These are phyloP conservation scores for Scorias spongiosa DNA, from an alignment of 2,329 filamentous ascomycete species.

Conservation along the genomic window DNA sequence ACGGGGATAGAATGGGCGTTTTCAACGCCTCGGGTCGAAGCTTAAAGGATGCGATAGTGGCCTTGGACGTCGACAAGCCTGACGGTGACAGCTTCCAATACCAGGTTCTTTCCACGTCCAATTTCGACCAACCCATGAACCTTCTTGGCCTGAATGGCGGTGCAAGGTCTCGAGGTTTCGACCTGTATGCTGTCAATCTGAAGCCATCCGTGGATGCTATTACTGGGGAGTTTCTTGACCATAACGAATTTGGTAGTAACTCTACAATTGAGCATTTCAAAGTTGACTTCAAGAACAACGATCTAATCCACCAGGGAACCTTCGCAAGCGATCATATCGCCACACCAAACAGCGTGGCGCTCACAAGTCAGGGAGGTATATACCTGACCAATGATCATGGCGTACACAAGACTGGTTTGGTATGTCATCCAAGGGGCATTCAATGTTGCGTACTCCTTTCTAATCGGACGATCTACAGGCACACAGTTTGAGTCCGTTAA, in stretches of 20 bases:
- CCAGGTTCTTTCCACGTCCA: slow-evolving; percentile 5
- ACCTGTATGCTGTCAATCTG: slow-evolving; percentile 8
- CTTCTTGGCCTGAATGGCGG: slow-evolving; percentile 8
- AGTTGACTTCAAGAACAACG: slow-evolving; percentile 1
- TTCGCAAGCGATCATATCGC: slow-evolving; percentile 6
- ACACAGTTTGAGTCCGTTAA: slow-evolving; percentile 5
- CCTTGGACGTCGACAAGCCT: slow-evolving; percentile 9
- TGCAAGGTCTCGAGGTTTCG: slow-evolving; percentile 2
- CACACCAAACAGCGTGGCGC: slow-evolving; percentile 10
- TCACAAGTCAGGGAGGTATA: slow-evolving; percentile 3
- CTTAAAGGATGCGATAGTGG: slow-evolving; percentile 9
- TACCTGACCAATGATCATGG: slow-evolving; percentile 13
- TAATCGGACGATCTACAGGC: not conserved
- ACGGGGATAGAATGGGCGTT: slow-evolving; percentile 1
- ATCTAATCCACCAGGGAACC: slow-evolving; percentile 5
- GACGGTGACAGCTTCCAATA: slow-evolving; percentile 7
- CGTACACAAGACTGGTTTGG: slow-evolving; percentile 5
- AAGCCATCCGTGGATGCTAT: slow-evolving; percentile 5
- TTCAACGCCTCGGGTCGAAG: slow-evolving; percentile 8
- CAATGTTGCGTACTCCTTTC: not conserved
- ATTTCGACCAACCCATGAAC: slow-evolving; percentile 7
- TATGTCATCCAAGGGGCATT: not conserved
- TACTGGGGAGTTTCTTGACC: slow-evolving; percentile 5
- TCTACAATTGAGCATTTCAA: slow-evolving; percentile 9
- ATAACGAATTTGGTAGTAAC: slow-evolving; percentile 4